phyloP scores from a whole-genome alignment of 2,329 filamentous ascomycete genomes.

The Cladosporium sp. region DNA sequence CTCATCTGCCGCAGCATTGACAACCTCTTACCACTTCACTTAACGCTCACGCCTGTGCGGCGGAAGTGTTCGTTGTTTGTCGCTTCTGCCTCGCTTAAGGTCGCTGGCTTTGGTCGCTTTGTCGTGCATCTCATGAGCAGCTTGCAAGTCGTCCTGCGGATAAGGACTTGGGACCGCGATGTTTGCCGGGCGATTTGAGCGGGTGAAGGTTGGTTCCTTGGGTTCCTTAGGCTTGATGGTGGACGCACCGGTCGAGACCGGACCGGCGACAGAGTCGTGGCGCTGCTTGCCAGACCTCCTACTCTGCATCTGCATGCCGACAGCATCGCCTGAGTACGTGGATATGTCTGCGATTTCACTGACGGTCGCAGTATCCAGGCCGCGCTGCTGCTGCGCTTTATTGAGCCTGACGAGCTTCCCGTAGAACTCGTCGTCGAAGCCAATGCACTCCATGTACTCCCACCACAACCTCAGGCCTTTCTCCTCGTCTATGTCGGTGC shows the following conservation, averaged over 20 bases:
- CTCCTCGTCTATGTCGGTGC: conserved; percentile 42
- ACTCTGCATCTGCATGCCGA: neutral
- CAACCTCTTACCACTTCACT: neutral
- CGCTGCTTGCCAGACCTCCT: neutral
- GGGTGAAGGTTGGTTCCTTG: neutral
- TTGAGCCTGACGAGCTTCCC: conserved; percentile 38
- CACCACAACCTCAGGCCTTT: conserved; percentile 48
- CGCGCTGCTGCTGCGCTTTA: neutral
- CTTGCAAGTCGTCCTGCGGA: neutral
- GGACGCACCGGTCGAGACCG: neutral
- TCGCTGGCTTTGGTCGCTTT: conserved; percentile 1
- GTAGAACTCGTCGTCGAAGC: conserved; percentile 46
- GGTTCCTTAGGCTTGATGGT: neutral
- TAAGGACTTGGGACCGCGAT: neutral
- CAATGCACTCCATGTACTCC: conserved; percentile 49
- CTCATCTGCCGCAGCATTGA: neutral
- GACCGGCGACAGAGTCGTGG: neutral
- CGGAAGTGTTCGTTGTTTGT: neutral
- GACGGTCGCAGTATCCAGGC: neutral
- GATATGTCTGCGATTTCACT: neutral
- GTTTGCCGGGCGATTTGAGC: neutral
- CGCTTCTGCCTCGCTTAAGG: neutral
- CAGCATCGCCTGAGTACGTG: neutral
- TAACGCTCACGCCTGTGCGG: neutral
- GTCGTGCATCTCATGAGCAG: conserved; percentile 3